Percentiles rank a stretch among this genome's conserved stretches.
Conservation (phyloP, 2,329 filamentous ascomycete genomes). For the Penicillium sp. region DNA sequence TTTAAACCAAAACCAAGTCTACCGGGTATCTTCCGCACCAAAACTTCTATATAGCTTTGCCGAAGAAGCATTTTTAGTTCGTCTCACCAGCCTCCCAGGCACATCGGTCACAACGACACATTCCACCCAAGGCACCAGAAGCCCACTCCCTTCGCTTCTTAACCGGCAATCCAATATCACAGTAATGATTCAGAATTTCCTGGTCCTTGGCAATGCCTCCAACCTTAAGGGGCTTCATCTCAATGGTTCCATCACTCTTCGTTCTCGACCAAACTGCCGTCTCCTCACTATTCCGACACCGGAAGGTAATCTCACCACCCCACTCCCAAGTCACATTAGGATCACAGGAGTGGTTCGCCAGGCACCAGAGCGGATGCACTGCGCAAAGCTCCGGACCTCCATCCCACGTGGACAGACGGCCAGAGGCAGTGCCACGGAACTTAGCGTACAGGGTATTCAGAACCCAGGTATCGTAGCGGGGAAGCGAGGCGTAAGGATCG, state of each 20-base stretch:
- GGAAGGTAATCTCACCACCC: slow-evolving; percentile 53
- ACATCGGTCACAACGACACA: slow-evolving; percentile 84
- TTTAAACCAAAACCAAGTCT: slow-evolving; percentile 1
- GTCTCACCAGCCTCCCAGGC: slow-evolving; percentile 59
- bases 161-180: slow-evolving; percentile 76
- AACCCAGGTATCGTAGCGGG: slow-evolving; percentile 54
- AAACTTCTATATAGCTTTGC: neutral
- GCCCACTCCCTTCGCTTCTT: slow-evolving; percentile 86
- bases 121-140: slow-evolving; percentile 78
- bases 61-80: neutral
- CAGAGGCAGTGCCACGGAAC: slow-evolving; percentile 88
- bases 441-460: slow-evolving; percentile 91
- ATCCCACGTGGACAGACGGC: slow-evolving; percentile 71
- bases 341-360: slow-evolving; percentile 94
- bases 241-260: slow-evolving; percentile 20
- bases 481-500: slow-evolving; percentile 53
- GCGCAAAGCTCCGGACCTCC: slow-evolving; percentile 87
- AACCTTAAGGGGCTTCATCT: slow-evolving; percentile 45
- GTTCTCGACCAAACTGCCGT: slow-evolving; percentile 38
- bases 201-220: slow-evolving; percentile 70
- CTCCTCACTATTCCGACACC: slow-evolving; percentile 33
- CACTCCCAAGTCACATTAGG: slow-evolving; percentile 96
- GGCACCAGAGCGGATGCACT: slow-evolving; percentile 92
- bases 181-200: slow-evolving; percentile 92
- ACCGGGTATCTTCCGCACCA: slow-evolving; percentile 17